phyloP scores from a whole-genome alignment of 2,329 filamentous ascomycete genomes.

The Leptographium wingfieldii region DNA sequence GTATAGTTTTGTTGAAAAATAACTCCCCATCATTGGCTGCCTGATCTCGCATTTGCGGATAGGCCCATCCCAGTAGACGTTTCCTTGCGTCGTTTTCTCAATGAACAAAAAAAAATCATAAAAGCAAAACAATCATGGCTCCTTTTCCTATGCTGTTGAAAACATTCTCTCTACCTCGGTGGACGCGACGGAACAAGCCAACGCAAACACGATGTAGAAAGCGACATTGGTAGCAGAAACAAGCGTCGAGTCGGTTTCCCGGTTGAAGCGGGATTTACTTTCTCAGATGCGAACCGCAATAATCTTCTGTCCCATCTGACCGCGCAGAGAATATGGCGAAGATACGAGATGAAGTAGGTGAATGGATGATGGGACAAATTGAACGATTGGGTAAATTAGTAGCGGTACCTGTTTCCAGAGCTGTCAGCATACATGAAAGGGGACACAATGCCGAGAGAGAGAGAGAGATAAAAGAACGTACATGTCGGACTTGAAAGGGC shows the following conservation, averaged over 20 bases:
- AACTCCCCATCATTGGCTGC: constrained; percentile 1
- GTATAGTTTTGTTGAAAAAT: constrained; percentile 6
- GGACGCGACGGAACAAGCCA: not conserved
- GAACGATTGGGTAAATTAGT: constrained; percentile 37
- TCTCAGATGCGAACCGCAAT: not conserved
- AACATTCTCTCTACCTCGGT: constrained; percentile 13
- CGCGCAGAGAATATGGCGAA: not conserved
- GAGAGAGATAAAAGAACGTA: constrained; percentile 33
- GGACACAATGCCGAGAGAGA: not conserved
- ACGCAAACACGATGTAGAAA: not conserved
- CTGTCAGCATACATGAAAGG: not conserved
- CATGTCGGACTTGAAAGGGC: constrained; percentile 94
- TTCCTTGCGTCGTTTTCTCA: not conserved
- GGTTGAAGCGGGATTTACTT: constrained; percentile 4
- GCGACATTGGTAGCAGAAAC: not conserved
- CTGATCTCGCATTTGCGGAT: not conserved
- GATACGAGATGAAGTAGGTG: not conserved
- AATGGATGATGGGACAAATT: constrained; percentile 21
- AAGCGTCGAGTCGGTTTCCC: not conserved
- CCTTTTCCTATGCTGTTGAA: constrained; percentile 18
- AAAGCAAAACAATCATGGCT: constrained; percentile 7
- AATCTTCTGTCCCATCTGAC: not conserved
- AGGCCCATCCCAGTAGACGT: not conserved
- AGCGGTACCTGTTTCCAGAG: constrained; percentile 43
- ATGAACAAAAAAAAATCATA: not conserved